These are phyloP conservation scores for Teunomyces panamensis DNA, from an alignment of 805 yeast genomes.

Conservation along the genomic window DNA sequence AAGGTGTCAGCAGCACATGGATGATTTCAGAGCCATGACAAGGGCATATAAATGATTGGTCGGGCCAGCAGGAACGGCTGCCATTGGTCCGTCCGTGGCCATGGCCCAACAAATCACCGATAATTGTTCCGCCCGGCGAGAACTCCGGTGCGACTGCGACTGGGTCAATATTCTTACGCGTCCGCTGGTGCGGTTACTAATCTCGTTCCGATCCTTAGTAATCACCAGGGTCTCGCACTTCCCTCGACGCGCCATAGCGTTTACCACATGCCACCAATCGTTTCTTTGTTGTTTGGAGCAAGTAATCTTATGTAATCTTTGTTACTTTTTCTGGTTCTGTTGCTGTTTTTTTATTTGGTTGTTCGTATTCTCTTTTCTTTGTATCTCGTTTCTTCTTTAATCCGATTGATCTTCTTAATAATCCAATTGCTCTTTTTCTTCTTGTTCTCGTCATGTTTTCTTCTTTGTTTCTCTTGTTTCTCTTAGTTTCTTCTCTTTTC, in stretches of 20 bases:
- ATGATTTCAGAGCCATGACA: too few relatives aligned
- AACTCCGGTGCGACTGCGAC: background rate
- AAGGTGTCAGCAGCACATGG: background rate
- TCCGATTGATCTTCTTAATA: too few relatives aligned
- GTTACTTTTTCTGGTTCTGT: too few relatives aligned
- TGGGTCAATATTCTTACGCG: background rate
- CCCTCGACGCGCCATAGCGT: too few relatives aligned
- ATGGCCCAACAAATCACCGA: background rate
- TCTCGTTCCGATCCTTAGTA: background rate
- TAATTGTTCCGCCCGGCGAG: background rate
- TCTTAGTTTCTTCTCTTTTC: too few relatives aligned
- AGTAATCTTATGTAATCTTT: background rate
- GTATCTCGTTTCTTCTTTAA: too few relatives aligned
- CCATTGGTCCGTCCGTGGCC: background rate
- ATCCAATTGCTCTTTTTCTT: too few relatives aligned
- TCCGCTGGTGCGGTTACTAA: background rate
- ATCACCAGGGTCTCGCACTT: background rate
- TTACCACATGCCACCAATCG: background rate
- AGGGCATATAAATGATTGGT: too few relatives aligned
- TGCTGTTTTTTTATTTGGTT: too few relatives aligned
- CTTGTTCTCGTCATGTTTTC: too few relatives aligned
- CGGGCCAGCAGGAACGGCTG: background rate
- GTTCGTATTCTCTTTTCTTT: too few relatives aligned
- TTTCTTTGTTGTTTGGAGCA: background rate
- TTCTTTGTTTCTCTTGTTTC: too few relatives aligned